Percentiles rank a stretch among this genome's conserved stretches.
phyloP scores from a whole-genome alignment of 257 asterid genomes.

The Penstemon davidsonii region DNA sequence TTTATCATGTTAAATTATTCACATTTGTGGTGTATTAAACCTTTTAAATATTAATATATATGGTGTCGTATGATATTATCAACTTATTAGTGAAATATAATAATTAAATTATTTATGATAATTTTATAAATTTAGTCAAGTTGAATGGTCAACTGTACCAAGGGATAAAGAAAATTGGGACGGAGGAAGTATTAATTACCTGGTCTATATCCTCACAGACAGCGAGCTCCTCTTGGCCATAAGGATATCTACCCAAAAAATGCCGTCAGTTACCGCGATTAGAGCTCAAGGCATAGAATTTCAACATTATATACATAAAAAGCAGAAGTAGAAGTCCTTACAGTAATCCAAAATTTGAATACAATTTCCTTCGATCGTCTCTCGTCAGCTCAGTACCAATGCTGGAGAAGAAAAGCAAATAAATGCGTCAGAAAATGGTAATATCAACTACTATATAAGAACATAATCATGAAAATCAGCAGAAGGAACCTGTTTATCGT shows the following conservation, averaged over 20 bases:
- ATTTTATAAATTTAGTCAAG: no score
- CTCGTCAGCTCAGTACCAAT: slow-evolving; percentile 96
- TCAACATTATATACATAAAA: slow-evolving; percentile 15
- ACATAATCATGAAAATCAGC: no score
- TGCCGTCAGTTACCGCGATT: slow-evolving; percentile 31
- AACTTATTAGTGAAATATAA: no score
- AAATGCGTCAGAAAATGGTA: slow-evolving; percentile 9
- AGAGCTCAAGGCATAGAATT: slow-evolving; percentile 12
- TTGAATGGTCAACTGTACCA: no score
- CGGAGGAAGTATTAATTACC: slow-evolving; percentile 58
- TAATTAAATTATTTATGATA: no score
- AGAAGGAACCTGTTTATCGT: slow-evolving; percentile 69
- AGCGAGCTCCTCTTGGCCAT: slow-evolving; percentile 95
- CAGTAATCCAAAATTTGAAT: slow-evolving; percentile 91
- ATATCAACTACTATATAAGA: not conserved
- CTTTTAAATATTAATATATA: no score
- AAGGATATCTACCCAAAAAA: slow-evolving; percentile 61
- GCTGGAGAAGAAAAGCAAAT: slow-evolving; percentile 47
- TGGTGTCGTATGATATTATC: no score
- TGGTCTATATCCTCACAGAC: slow-evolving; percentile 85
- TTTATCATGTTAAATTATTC: no score
- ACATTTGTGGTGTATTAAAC: no score
- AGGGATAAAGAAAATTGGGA: no score
- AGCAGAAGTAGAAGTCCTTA: slow-evolving; percentile 41
- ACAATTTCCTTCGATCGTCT: slow-evolving; percentile 84